A percentile compares a stretch with the other conserved stretches of the same genome.
Evolutionary conservation across 2,329 filamentous ascomycete genomes (phyloP).

Genomic region (Xylaria arbuscula): DNA sequence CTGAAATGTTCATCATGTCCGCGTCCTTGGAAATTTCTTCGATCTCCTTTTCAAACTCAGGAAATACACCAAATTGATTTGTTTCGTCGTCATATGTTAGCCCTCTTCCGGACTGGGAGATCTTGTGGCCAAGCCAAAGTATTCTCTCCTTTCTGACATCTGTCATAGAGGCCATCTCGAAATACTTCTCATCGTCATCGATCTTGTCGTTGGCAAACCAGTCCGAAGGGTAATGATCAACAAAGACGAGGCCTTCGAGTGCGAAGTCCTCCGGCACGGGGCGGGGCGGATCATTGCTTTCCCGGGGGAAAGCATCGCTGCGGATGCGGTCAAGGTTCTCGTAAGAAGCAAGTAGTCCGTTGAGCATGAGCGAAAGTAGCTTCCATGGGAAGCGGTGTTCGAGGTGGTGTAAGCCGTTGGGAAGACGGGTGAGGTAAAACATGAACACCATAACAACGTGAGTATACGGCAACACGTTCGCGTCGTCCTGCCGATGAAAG

Average conservation of each 20-base stretch:
- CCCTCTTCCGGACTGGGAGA: slow-evolving; percentile 58
- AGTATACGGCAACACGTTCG: slow-evolving; percentile 70
- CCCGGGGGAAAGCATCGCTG: slow-evolving; percentile 59
- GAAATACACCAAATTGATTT: slow-evolving; percentile 55
- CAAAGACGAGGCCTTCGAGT: slow-evolving; percentile 72
- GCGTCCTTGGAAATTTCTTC: slow-evolving; percentile 40
- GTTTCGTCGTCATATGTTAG: slow-evolving; percentile 56
- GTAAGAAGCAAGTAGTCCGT: slow-evolving; percentile 51
- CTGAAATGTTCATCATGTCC: slow-evolving; percentile 38
- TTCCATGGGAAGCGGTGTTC: slow-evolving; percentile 65
- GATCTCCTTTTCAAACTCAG: slow-evolving; percentile 54
- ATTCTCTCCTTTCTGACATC: slow-evolving; percentile 69
- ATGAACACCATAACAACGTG: slow-evolving; percentile 73
- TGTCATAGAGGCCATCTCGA: slow-evolving; percentile 70
- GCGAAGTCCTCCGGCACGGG: slow-evolving; percentile 77
- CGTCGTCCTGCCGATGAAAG: slow-evolving; percentile 64
- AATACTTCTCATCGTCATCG: slow-evolving; percentile 74
- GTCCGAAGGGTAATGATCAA: slow-evolving; percentile 63
- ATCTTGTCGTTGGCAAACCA: slow-evolving; percentile 70
- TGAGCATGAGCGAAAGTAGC: slow-evolving; percentile 56
- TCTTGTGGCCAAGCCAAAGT: slow-evolving; percentile 65
- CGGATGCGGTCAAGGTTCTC: slow-evolving; percentile 53
- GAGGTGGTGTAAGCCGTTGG: slow-evolving; percentile 57
- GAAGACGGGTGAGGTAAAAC: slow-evolving; percentile 55
- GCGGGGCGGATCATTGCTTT: slow-evolving; percentile 57